Base-by-base conservation (phyloP, 495 filamentous ascomycete genomes). In the Penicillium lividum region DNA sequence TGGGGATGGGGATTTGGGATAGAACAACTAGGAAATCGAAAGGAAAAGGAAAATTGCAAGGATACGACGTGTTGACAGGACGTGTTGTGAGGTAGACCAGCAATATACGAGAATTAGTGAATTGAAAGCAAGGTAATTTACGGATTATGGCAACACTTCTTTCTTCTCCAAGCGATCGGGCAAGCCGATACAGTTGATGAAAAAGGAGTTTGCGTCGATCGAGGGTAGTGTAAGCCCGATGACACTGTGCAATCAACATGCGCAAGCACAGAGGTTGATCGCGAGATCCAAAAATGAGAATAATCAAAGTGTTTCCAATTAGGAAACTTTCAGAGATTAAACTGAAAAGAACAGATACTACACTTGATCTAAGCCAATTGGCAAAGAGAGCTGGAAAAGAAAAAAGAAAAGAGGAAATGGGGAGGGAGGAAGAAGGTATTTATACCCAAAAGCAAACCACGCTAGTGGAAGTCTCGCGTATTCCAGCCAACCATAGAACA, bases 261-360 rank as follows among this genome's bases (percentile, higher is more conserved):
- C 78, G 88, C 90, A 91, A 93, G 90, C 88, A 81, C 85, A 91
- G 89, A 86, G 88, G 83, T 74, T 73, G 57, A 71, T 62, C 64
- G 72, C 86, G 56, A 54, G 62, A 50, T 74, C 63, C 81, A 82
- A 90, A 91, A 90, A 92, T 90, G 80, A 82, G 86, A 83, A 84
- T 90, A 92, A 92, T 90, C 86, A 86, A 81, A 80, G 84, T 88
- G 82, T 82, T 79, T 80, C 80, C 84, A 59, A 79, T 22, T 76
- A 84, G 86, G 73, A 77, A 72, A 78, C 79, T 83, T 84, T 83
- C 81, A 84, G 81, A 83, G 80, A 83, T 93, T 92, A 93, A 91
- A 93, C 89, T 93, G 88, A 92, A 92, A 93, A 95, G 91, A 95
- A 95, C 91, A 95, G 91, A 94, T 96, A 94, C 90, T 93, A 94